Evolutionary conservation across 345 rosid species (phyloP).

Genomic region (Odontarrhena argentea): DNA sequence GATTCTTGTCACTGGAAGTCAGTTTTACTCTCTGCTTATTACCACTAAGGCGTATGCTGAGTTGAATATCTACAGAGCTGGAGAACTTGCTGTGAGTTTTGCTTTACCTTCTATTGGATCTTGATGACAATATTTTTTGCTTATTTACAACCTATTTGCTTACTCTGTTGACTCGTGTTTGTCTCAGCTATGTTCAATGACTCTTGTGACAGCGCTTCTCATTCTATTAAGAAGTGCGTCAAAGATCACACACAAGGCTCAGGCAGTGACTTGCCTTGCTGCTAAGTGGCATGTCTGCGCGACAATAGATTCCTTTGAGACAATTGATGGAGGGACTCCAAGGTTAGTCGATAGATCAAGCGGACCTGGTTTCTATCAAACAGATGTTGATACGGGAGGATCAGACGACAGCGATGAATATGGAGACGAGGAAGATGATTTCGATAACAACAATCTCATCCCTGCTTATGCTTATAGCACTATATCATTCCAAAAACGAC

Average conservation of each 20-base stretch:
- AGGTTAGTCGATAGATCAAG: slow-evolving; percentile 34
- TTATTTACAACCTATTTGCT: not conserved
- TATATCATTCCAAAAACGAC: slow-evolving; percentile 88
- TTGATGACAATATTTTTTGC: slow-evolving; percentile 4
- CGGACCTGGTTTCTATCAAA: slow-evolving; percentile 27
- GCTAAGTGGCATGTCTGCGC: slow-evolving; percentile 95
- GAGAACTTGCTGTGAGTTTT: slow-evolving; percentile 81
- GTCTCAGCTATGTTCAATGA: slow-evolving; percentile 75
- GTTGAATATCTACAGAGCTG: slow-evolving; percentile 63
- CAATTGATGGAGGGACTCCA: slow-evolving; percentile 73
- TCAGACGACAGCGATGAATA: slow-evolving; percentile 55
- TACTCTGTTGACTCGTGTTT: not conserved
- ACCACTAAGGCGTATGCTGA: slow-evolving; percentile 63
- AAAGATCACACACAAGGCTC: slow-evolving; percentile 95
- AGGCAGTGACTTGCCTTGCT: slow-evolving; percentile 80
- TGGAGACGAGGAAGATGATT: slow-evolving; percentile 83
- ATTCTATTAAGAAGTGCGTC: slow-evolving; percentile 80
- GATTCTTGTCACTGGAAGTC: slow-evolving; percentile 80
- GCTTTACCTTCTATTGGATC: slow-evolving; percentile 1
- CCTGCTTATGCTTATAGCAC: slow-evolving; percentile 73
- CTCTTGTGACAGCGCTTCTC: slow-evolving; percentile 64
- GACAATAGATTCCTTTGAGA: slow-evolving; percentile 68
- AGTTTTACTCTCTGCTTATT: slow-evolving; percentile 76
- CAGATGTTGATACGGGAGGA: slow-evolving; percentile 51
- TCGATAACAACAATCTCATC: slow-evolving; percentile 68